These are phyloP conservation scores for Phytophthora cactorum DNA, from an alignment of 352 stramenopile genomes.

Conservation along the genomic window DNA sequence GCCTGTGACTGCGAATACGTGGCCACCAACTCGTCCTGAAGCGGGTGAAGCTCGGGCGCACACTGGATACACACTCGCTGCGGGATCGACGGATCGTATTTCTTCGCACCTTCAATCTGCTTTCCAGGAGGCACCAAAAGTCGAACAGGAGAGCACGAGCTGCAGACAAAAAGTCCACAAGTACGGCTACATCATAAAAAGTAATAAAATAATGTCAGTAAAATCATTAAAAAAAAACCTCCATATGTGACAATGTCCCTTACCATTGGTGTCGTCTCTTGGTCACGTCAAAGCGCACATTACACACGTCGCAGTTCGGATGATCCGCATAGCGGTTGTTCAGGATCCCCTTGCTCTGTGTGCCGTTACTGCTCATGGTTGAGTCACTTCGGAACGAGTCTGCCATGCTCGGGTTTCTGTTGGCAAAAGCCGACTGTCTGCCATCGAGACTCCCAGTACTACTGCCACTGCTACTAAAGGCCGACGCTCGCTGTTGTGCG, in stretches of 20 bases:
- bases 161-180: conserved; percentile 57
- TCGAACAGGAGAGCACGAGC: conserved; percentile 55
- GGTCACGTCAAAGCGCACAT: conserved; percentile 61
- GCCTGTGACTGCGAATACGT: conserved; percentile 47
- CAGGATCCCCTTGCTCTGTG: conserved; percentile 51
- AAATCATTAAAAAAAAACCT: background rate
- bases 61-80: conserved; percentile 69
- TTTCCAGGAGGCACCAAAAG: conserved; percentile 52
- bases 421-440: conserved; percentile 24
- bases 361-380: conserved; percentile 15
- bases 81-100: conserved; percentile 55
- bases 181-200: conserved; percentile 34
- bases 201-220: conserved; percentile 5
- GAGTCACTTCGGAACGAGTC: conserved; percentile 54
- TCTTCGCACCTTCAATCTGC: conserved; percentile 53
- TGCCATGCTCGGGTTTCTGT: conserved; percentile 29
- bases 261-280: conserved; percentile 69
- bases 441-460: conserved; percentile 17
- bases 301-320: conserved; percentile 69
- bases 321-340: conserved; percentile 74
- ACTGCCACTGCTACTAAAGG: conserved; percentile 15
- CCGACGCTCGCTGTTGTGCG: conserved; percentile 31
- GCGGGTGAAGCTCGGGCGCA: conserved; percentile 49
- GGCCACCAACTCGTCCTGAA: conserved; percentile 54
- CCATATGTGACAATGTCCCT: background rate